Base-by-base conservation (phyloP, 192 early-diverging fungal genomes). In the Rhizophagus prolifer region DNA sequence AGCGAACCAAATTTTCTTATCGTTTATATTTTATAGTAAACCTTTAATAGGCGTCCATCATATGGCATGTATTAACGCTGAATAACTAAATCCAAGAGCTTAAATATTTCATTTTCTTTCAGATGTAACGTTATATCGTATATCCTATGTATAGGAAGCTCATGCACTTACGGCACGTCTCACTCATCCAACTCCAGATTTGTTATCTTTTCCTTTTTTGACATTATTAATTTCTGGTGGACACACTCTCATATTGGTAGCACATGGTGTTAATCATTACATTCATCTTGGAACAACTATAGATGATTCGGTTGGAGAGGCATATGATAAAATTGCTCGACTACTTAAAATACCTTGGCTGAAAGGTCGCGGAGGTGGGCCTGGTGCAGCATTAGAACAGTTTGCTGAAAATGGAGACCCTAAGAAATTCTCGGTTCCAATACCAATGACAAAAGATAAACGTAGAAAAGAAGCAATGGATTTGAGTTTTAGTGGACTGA, bases 41-140 rank as follows among this genome's bases (percentile, higher is more conserved):
- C 92, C 93, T 16, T 81, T 94, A 30, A 79, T 94, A 44, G 93
- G 93, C 31, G 91, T 93, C 58, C 93, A 94, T 79, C 93, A 94
- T 76, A 94, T 93, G 93, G 85, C 80, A 79, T 69, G 72, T 74
- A 62, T 41, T 38, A 54, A 21, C 16, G 47, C 2, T 19, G 13
- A 19, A 19, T 16, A 50, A 50, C 16, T 16, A 34, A 4, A 16
- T 50, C 14, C 14, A 54, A 54, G 16, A 54, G 50, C 1, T 50
- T 21, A 21, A 54, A 21, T 7, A 46, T 9, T 31, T 30, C 41
- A 69, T n/a, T 34, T 46, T 30, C 25, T 26, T 26, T 74, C 13
- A 50, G 50, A 2, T 54, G 19, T 21, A 54, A 54, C 5, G 14
- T 54, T 54, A 54, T 21, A 54, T 54, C 50, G 21, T 19, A 54